These are phyloP conservation scores for Chaetomium cochliodes DNA, from an alignment of 495 filamentous ascomycete species.

Conservation along the genomic window DNA sequence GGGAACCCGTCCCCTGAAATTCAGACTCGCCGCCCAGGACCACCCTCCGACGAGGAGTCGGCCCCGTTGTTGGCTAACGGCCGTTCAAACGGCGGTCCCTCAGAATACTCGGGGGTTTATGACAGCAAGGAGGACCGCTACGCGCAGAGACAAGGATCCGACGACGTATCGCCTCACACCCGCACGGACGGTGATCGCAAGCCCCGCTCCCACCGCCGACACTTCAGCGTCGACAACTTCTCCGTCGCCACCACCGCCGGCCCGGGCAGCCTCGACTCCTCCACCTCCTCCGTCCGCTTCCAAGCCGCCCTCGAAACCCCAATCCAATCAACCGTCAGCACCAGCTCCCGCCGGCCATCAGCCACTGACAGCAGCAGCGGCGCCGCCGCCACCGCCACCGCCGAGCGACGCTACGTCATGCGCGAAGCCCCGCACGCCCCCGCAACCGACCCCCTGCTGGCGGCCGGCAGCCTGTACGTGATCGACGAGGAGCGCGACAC, in stretches of 20 bases:
- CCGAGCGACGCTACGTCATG: slow-evolving; percentile 33
- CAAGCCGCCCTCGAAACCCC: slow-evolving; percentile 31
- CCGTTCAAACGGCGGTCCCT: background rate
- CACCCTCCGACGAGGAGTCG: slow-evolving; percentile 29
- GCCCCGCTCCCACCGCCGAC: slow-evolving; percentile 25
- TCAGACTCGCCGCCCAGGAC: background rate
- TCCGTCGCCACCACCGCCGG: slow-evolving; percentile 27
- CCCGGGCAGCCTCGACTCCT: slow-evolving; percentile 21
- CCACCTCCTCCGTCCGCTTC: slow-evolving; percentile 29
- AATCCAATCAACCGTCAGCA: background rate
- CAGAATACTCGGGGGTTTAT: background rate
- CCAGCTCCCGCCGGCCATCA: background rate
- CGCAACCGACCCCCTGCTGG: slow-evolving; percentile 35
- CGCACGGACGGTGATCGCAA: slow-evolving; percentile 11
- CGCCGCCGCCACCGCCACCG: background rate
- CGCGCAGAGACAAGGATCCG: background rate
- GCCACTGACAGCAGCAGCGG: slow-evolving; percentile 8
- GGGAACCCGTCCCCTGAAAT: slow-evolving; percentile 9
- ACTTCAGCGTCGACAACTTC: slow-evolving; percentile 37
- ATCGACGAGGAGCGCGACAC: slow-evolving; percentile 28
- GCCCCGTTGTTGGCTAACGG: slow-evolving; percentile 26
- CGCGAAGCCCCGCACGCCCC: slow-evolving; percentile 34
- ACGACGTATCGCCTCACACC: slow-evolving; percentile 10
- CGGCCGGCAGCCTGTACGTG: slow-evolving; percentile 33
- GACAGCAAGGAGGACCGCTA: background rate